A percentile compares a stretch with the other conserved stretches of the same genome.
phyloP scores from a whole-genome alignment of 352 stramenopile species.

The Globisporangium solare region DNA sequence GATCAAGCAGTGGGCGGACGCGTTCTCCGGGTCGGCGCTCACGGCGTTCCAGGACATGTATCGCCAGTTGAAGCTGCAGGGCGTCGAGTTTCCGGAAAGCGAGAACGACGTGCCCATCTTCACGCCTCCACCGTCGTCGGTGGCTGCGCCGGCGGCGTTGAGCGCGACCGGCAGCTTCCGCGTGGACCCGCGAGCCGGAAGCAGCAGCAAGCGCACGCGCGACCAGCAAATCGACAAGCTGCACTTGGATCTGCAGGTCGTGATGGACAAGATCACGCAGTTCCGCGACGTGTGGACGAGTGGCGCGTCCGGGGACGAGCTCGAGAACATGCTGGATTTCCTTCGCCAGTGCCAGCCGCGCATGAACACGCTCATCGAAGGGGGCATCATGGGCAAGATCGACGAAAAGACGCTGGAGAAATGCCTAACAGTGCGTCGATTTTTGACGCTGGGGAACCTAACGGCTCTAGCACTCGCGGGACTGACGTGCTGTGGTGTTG shows the following conservation, averaged over 20 bases:
- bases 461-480: neutral
- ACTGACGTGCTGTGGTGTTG: neutral
- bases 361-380: slow-evolving; percentile 88
- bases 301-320: slow-evolving; percentile 28
- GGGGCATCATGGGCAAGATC: slow-evolving; percentile 80
- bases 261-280: slow-evolving; percentile 64
- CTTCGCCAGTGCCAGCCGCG: slow-evolving; percentile 77
- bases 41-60: slow-evolving; percentile 74
- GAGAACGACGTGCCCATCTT: slow-evolving; percentile 71
- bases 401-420: slow-evolving; percentile 74
- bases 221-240: slow-evolving; percentile 74
- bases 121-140: slow-evolving; percentile 46
- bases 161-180: slow-evolving; percentile 10
- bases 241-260: slow-evolving; percentile 55
- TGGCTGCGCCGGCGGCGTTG: slow-evolving; percentile 6
- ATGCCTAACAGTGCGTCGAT: slow-evolving; percentile 63
- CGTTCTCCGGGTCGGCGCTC: slow-evolving; percentile 44
- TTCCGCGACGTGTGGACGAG: slow-evolving; percentile 36
- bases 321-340: slow-evolving; percentile 79
- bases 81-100: slow-evolving; percentile 59
- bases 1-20: slow-evolving; percentile 81
- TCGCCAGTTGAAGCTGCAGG: slow-evolving; percentile 70
- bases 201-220: slow-evolving; percentile 20
- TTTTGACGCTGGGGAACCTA: neutral
- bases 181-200: neutral